phyloP scores from a whole-genome alignment of 2,329 filamentous ascomycete genomes.

The Sporothrix inflata region DNA sequence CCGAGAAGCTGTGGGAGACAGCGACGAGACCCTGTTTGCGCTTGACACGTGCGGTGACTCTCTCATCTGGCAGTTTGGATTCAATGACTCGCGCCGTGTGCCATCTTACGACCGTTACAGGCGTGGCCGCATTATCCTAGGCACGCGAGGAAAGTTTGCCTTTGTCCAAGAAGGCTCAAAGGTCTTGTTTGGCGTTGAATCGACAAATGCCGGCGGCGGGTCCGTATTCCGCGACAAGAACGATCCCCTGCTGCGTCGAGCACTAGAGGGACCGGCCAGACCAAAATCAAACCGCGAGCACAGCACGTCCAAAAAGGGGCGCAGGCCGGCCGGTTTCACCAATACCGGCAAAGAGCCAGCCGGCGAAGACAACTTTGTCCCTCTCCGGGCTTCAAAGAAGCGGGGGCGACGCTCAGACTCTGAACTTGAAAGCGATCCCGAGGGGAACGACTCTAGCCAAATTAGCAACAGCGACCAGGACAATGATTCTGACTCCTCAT shows the following conservation, averaged over 20 bases:
- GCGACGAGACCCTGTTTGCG: constrained; percentile 50
- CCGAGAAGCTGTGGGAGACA: constrained; percentile 17
- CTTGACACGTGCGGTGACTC: constrained; percentile 77
- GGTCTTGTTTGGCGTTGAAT: constrained; percentile 57
- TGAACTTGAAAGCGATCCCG: constrained; percentile 54
- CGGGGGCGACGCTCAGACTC: constrained; percentile 51
- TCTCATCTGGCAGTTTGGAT: constrained; percentile 74
- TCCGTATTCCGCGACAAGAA: constrained; percentile 51
- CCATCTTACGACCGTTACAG: constrained; percentile 73
- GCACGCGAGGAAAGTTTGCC: constrained; percentile 59
- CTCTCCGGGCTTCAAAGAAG: constrained; percentile 50
- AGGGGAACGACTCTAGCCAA: constrained; percentile 39
- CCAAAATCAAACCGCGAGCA: constrained; percentile 45
- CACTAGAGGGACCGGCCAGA: constrained; percentile 27
- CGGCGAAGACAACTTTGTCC: constrained; percentile 51
- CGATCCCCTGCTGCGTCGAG: constrained; percentile 47
- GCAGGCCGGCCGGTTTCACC: background rate
- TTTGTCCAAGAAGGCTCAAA: constrained; percentile 68
- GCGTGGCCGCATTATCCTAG: constrained; percentile 71
- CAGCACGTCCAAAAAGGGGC: background rate
- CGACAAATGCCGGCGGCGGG: constrained; percentile 48
- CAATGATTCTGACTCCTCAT: background rate
- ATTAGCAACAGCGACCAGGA: background rate
- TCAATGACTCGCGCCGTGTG: constrained; percentile 70
- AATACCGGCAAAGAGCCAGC: background rate